These are phyloP conservation scores for Nannochloropsis oceanica DNA, from an alignment of 108 stramenopile genomes.

Conservation along the genomic window DNA sequence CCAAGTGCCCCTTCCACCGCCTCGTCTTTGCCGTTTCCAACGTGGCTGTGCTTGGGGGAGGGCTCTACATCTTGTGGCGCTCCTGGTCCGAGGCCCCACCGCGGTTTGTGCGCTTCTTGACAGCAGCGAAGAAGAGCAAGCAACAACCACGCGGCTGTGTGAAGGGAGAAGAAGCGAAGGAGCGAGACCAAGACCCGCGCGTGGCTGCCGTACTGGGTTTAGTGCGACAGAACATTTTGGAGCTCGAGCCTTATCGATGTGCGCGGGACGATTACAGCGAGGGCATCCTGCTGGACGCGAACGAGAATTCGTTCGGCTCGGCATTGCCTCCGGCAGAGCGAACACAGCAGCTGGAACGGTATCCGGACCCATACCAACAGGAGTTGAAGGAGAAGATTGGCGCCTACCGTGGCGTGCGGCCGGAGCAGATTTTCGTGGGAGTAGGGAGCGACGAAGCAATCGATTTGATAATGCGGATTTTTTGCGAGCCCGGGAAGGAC, in stretches of 20 bases:
- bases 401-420: slow-evolving; percentile 46
- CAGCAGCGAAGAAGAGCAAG: background rate
- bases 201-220: slow-evolving; percentile 11
- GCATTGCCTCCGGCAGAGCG: slow-evolving; percentile 19
- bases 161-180: background rate
- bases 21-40: background rate
- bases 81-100: background rate
- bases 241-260: slow-evolving; percentile 78
- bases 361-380: slow-evolving; percentile 76
- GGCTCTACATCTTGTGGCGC: background rate
- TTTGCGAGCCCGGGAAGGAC: slow-evolving; percentile 58
- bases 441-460: slow-evolving; percentile 93
- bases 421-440: slow-evolving; percentile 79
- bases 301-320: slow-evolving; percentile 81
- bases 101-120: background rate
- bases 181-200: background rate
- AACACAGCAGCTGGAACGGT: slow-evolving; percentile 55
- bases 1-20: background rate
- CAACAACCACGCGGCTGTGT: background rate
- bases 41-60: background rate
- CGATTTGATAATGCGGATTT: slow-evolving; percentile 82
- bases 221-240: slow-evolving; percentile 76
- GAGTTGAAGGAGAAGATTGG: slow-evolving; percentile 55
- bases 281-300: slow-evolving; percentile 83
- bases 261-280: slow-evolving; percentile 82